A percentile compares a stretch with the other conserved stretches of the same genome.
These are phyloP conservation scores for Bipolaris sorokiniana DNA, from an alignment of 2,329 filamentous ascomycete species.

Conservation along the genomic window DNA sequence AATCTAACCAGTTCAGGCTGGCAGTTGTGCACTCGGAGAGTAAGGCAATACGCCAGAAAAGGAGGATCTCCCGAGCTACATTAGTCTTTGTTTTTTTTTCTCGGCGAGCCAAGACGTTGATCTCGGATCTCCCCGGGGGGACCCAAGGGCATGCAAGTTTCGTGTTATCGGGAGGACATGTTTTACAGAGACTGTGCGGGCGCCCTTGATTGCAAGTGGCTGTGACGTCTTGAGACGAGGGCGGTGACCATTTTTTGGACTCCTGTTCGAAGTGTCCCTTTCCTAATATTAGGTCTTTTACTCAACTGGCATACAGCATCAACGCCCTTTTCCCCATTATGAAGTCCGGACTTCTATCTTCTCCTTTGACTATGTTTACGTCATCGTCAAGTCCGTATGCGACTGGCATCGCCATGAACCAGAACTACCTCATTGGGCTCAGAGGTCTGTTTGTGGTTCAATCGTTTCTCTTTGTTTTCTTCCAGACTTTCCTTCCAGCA, in stretches of 20 bases:
- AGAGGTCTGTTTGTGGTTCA: conserved; percentile 53
- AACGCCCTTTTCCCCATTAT: conserved; percentile 19
- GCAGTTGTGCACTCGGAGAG: conserved; percentile 5
- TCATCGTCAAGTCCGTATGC: conserved; percentile 17
- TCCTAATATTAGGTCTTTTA: conserved; percentile 8
- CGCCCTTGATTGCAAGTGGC: background rate
- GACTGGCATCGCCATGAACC: conserved; percentile 23
- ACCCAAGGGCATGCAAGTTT: conserved; percentile 8
- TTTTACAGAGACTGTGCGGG: conserved; percentile 6
- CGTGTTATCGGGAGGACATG: conserved; percentile 8
- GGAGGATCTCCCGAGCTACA: conserved; percentile 1
- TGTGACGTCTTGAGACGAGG: background rate
- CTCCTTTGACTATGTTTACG: conserved; percentile 22
- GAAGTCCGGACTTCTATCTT: conserved; percentile 24
- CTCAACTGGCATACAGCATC: conserved; percentile 1
- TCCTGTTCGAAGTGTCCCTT: conserved; percentile 1
- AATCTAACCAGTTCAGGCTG: conserved; percentile 4
- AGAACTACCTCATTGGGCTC: conserved; percentile 53
- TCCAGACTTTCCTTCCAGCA: conserved; percentile 54
- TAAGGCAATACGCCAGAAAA: conserved; percentile 4
- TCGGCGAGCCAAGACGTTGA: conserved; percentile 18
- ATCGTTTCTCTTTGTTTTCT: conserved; percentile 55
- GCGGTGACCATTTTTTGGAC: background rate
- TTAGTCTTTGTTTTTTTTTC: conserved; percentile 6
- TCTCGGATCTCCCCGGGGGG: conserved; percentile 29